Evolutionary conservation across 345 rosid genomes (phyloP).

Genomic region (Gossypioides kirkii): DNA sequence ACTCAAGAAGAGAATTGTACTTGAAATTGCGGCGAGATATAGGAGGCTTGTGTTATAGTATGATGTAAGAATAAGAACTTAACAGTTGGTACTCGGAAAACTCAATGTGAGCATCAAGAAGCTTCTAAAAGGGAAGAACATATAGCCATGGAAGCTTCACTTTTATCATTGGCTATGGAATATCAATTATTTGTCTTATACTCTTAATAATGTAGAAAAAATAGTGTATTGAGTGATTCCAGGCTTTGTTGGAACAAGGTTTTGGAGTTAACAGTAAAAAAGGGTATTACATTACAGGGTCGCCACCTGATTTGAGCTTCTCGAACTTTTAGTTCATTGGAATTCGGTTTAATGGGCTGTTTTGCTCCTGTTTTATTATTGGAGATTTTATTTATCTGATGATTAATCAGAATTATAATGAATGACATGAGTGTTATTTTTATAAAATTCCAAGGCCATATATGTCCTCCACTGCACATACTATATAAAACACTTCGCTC

Average conservation of each 20-base stretch:
- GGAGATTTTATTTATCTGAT: no score
- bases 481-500: not conserved
- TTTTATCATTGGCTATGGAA: no score
- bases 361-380: no score
- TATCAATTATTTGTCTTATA: no score
- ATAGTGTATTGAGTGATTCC: not conserved
- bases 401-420: no score
- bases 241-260: not conserved
- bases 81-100: not conserved
- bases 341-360: not conserved
- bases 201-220: no score
- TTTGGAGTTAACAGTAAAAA: not conserved
- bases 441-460: not conserved
- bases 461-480: not conserved
- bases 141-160: no score
- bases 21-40: not conserved
- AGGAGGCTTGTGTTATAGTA: not conserved
- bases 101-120: not conserved
- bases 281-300: not conserved
- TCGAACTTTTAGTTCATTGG: not conserved
- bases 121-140: not conserved
- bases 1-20: not conserved
- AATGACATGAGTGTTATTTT: conserved; percentile 2
- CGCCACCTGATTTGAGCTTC: not conserved
- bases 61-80: not conserved